Base-by-base conservation (phyloP, 768 basidiomycete genomes). In the Pleurotus giganteus region DNA sequence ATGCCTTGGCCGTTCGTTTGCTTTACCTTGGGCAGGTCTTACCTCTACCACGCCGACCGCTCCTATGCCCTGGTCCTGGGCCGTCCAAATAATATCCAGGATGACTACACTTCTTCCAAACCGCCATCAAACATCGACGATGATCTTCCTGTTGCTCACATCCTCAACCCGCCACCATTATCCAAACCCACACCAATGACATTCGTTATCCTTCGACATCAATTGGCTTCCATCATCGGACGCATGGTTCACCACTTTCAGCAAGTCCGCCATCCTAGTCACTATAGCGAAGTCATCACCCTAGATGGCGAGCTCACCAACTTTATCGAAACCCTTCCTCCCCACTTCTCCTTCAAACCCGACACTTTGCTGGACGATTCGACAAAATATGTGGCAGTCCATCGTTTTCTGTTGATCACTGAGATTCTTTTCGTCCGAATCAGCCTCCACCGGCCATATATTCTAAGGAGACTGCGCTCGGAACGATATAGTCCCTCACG, bases 211-310 rank as follows among this genome's bases (percentile, higher is more conserved):
- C 77, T 97, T 24, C 78, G 94, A 36, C 89, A 94, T 62, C 81
- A 84, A 28, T 78, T 97, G 17, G 90, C 92, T 27, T 74, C 78
- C 32, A 88, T 95, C 57, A 94, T 95, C 56, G 94, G 93, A 13
- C 86, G 85, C 28, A 92, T 97, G 65, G 91, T 92, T 36, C 91
- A 94, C 63, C 91, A 95, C 71, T 96, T 94, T 71, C 94, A 96
- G 66, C 87, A 89, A 71, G 84, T 94, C 29, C 80, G 84, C 41
- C 82, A 83, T 21, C 82, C 77, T 55, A 86, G 84, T 54, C 89
- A 89, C 61, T 96, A 96, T 68, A 80, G 84, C 24, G 93, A 96
- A 66, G 91, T 94, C 32, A 66, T 88, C 41, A 71, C 78, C 1
- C 77, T 97, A 26, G 94, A 97, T 62, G 91, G 92, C 27, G 91